phyloP scores from a whole-genome alignment of 257 asterid genomes.

The Solanum ossicruentum region DNA sequence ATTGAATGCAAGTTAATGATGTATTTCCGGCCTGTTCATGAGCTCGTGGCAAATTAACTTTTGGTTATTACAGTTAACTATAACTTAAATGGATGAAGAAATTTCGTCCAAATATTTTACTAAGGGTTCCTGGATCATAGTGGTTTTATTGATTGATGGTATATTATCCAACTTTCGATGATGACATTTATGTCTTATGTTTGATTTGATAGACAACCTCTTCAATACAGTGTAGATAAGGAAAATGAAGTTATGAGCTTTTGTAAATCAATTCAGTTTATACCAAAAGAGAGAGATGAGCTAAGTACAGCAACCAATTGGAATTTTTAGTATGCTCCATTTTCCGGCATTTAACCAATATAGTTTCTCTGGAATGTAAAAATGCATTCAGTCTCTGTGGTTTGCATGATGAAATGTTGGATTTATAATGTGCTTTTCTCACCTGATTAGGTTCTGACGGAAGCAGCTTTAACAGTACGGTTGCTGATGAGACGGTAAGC shows the following conservation, averaged over 20 bases:
- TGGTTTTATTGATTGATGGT: not conserved
- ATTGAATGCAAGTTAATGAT: not conserved
- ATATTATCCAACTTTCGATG: not conserved
- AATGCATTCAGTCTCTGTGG: not conserved
- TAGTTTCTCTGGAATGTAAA: not conserved
- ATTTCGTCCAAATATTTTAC: not conserved
- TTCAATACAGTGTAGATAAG: not conserved
- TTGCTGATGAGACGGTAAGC: slow-evolving; percentile 75
- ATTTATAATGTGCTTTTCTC: not conserved
- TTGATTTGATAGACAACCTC: not conserved
- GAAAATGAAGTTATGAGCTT: not conserved
- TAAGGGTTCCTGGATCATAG: not conserved
- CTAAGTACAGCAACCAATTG: not conserved
- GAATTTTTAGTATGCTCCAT: not conserved
- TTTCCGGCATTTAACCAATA: not conserved
- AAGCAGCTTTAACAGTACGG: slow-evolving; percentile 83
- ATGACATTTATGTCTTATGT: not conserved
- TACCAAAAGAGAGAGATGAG: not conserved
- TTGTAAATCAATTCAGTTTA: not conserved
- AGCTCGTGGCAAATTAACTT: not conserved
- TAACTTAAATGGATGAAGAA: not conserved
- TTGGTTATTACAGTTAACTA: not conserved
- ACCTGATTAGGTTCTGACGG: slow-evolving; percentile 49
- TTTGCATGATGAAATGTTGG: not conserved
- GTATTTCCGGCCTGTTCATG: not conserved